Percentiles rank a stretch among this genome's conserved stretches.
These are phyloP conservation scores for Pythium periplocum DNA, from an alignment of 352 stramenopile species.

Conservation along the genomic window DNA sequence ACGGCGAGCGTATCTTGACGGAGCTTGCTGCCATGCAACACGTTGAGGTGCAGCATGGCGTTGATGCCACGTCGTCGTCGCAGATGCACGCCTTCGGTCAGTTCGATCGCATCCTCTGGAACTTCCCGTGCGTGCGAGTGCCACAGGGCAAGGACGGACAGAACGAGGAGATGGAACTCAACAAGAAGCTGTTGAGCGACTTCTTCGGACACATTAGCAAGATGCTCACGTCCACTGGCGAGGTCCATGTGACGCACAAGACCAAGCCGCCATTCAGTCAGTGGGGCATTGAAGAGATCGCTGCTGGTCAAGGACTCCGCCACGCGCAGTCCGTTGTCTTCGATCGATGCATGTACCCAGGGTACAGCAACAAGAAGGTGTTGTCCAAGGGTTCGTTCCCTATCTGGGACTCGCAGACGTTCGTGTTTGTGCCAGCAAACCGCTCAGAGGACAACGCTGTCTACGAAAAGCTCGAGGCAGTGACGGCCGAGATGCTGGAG, in stretches of 20 bases:
- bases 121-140: constrained; percentile 94
- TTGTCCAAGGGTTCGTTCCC: constrained; percentile 94
- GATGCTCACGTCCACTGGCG: constrained; percentile 52
- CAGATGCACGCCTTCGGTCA: constrained; percentile 63
- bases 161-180: constrained; percentile 94
- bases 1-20: constrained; percentile 73
- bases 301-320: constrained; percentile 31
- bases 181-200: constrained; percentile 87
- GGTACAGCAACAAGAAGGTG: constrained; percentile 96
- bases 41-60: constrained; percentile 76
- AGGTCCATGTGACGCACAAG: constrained; percentile 96
- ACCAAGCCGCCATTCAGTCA: constrained; percentile 90
- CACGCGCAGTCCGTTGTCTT: constrained; percentile 87
- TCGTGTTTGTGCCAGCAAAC: constrained; percentile 78
- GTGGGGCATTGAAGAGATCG: constrained; percentile 80
- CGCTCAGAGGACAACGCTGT: constrained; percentile 12
- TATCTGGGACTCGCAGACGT: constrained; percentile 94
- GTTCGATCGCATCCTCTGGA: constrained; percentile 95
- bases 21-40: constrained; percentile 59
- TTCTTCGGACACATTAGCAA: constrained; percentile 81
- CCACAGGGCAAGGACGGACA: constrained; percentile 92
- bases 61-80: constrained; percentile 86
- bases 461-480: constrained; percentile 19
- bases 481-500: constrained; percentile 60
- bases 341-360: constrained; percentile 88